Base-by-base conservation (phyloP, 2,329 filamentous ascomycete species). In the Fusarium xylarioides region DNA sequence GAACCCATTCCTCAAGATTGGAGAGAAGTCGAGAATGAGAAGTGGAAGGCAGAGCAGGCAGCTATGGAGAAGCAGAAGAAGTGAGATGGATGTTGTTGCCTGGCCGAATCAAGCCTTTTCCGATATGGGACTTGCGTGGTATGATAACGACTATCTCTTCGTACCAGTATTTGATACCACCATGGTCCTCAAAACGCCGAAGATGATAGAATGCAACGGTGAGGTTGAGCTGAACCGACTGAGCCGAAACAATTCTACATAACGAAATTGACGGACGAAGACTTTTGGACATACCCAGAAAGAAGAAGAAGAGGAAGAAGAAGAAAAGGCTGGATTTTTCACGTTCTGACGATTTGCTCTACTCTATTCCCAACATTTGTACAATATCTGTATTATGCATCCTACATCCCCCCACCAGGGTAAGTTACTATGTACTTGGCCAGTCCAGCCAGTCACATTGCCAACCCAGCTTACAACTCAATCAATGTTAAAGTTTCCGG, bases 21-120 rank as follows among this genome's bases (percentile, higher is more conserved):
- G 90, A 85, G 90, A 70, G 90, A 91, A 76, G 76, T 87, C 23
- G 90, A 92, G 83, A 91, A 91, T 74, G 88, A 91, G 77, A 88
- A 87, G 79, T 90, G 87, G 77, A 74, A 78, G 56, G 71, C 77
- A 18, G 79, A 82, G 69, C 80, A 82, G 74, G 77, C 80, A 63
- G 74, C 77, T 8, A 52, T 59, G 73, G 73, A 76, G 61, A 72
- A 76, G 62, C 66, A 76, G 63, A 73, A 80, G 73, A 73, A 78
- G 61, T 74, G 49, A 76, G 37, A 58, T 50, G 40, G 37, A 32
- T 15, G 23, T 15, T 18, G 26, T 28, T 15, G 11, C 28, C n/a
- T 35, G 64, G 28, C 38, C 42, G 47, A 58, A 53, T 44, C n/a
- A 68, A 23, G 44, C 28, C 23, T 43, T 26, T 38, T 52, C 21